These are phyloP conservation scores for Isoetes engelmannii DNA, from an alignment of 83 land plant genomes.

Conservation along the genomic window DNA sequence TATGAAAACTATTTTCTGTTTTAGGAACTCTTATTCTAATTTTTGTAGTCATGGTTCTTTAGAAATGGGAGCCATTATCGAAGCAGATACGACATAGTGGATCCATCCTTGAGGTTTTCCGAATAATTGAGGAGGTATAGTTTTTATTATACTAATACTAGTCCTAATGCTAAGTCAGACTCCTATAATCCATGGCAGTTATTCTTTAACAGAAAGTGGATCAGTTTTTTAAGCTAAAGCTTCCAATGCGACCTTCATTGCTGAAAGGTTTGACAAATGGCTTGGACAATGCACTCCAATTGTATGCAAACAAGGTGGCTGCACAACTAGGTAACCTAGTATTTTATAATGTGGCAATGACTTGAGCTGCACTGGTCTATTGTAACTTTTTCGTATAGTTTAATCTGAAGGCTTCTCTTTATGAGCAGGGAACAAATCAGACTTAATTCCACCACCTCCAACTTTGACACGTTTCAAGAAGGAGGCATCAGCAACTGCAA, in stretches of 20 bases:
- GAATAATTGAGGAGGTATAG: conserved; percentile 83
- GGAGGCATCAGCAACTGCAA: conserved; percentile 48
- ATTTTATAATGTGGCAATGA: neutral
- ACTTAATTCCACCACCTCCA: conserved; percentile 55
- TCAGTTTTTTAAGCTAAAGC: conserved; percentile 69
- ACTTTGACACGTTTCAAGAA: conserved; percentile 75
- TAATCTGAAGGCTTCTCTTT: conserved; percentile 3
- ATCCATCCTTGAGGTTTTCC: conserved; percentile 78
- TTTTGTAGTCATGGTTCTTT: neutral
- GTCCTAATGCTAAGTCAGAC: neutral
- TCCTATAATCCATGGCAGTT: neutral
- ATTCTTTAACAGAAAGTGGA: conserved; percentile 59
- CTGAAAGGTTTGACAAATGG: conserved; percentile 65
- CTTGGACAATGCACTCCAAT: conserved; percentile 60
- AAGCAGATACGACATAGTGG: conserved; percentile 61
- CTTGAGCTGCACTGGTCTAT: neutral
- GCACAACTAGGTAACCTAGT: conserved; percentile 55
- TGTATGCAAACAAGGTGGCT: conserved; percentile 45
- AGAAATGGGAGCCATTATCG: conserved; percentile 88
- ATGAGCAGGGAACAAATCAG: conserved; percentile 59
- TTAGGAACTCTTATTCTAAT: too few relatives aligned
- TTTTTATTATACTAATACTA: neutral
- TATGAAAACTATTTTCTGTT: too few relatives aligned
- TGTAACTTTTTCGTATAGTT: neutral
- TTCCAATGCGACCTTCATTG: conserved; percentile 69